Evolutionary conservation across 2,329 filamentous ascomycete genomes (phyloP).

Genomic region (Trichoderma sp.): DNA sequence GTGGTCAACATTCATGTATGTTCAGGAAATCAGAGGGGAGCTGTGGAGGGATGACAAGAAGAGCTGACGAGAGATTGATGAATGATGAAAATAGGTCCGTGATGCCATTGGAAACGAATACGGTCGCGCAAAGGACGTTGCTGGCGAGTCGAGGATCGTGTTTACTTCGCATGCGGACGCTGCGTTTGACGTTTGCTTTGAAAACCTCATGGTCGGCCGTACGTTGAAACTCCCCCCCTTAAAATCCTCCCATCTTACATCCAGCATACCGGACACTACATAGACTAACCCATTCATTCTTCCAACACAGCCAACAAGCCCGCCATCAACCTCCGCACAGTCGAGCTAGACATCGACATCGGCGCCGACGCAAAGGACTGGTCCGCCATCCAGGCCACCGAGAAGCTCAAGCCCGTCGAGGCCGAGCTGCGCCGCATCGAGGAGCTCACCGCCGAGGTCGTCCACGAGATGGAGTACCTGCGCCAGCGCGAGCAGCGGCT

Average conservation of each 20-base stretch:
- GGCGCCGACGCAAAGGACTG: slow-evolving; percentile 97
- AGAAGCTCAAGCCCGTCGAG: slow-evolving; percentile 98
- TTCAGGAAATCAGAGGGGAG: background rate
- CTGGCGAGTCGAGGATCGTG: slow-evolving; percentile 86
- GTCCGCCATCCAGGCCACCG: slow-evolving; percentile 91
- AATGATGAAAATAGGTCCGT: slow-evolving; percentile 66
- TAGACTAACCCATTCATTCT: too few species aligned
- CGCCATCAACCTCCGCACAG: slow-evolving; percentile 62
- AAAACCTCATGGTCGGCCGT: slow-evolving; percentile 76
- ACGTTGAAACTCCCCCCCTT: slow-evolving; percentile 44
- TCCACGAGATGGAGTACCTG: slow-evolving; percentile 95
- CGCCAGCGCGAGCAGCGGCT: slow-evolving; percentile 88
- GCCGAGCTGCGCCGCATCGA: slow-evolving; percentile 91
- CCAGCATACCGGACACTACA: too few species aligned
- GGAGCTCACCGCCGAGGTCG: slow-evolving; percentile 86
- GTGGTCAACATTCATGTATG: slow-evolving; percentile 86
- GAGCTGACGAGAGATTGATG: background rate
- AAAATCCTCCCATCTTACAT: too few species aligned
- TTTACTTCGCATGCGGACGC: slow-evolving; percentile 93
- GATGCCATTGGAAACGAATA: slow-evolving; percentile 97
- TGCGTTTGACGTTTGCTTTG: slow-evolving; percentile 95
- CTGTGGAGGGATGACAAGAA: background rate
- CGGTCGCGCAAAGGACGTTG: slow-evolving; percentile 85
- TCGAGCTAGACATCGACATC: slow-evolving; percentile 95
- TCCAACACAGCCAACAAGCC: slow-evolving; percentile 39